These are phyloP conservation scores for Penicillium aurantiogriseum DNA, from an alignment of 2,329 filamentous ascomycete genomes.

Conservation along the genomic window DNA sequence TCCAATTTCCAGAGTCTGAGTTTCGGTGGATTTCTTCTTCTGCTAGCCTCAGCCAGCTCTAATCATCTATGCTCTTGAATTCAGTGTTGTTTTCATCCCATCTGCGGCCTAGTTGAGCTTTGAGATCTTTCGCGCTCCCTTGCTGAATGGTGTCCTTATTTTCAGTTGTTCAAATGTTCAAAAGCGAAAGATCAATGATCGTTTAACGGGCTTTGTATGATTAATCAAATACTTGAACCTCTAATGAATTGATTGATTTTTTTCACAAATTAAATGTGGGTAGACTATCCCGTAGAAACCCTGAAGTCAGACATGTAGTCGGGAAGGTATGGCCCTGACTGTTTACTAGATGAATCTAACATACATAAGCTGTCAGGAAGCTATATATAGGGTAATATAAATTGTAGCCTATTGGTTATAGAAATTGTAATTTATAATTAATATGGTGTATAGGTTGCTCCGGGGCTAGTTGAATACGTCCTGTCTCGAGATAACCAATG, in stretches of 20 bases:
- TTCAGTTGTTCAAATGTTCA: background rate
- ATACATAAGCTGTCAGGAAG: too few species aligned
- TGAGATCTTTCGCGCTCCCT: background rate
- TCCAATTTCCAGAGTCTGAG: background rate
- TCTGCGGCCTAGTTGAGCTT: background rate
- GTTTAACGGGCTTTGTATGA: constrained; percentile 1
- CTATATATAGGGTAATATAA: too few species aligned
- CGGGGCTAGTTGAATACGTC: background rate
- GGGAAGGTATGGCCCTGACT: background rate
- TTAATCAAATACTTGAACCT: background rate
- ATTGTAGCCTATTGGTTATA: background rate
- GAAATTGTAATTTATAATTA: background rate
- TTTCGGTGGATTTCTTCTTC: background rate
- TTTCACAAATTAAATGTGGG: background rate
- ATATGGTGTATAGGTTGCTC: background rate
- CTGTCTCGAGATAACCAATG: background rate
- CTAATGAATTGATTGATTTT: background rate
- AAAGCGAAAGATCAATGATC: background rate
- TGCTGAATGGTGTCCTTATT: background rate
- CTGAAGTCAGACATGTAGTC: background rate
- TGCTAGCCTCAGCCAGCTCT: background rate
- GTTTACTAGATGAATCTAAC: too few species aligned
- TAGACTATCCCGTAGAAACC: too few species aligned
- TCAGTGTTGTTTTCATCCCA: background rate
- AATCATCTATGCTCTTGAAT: background rate